Evolutionary conservation across 2,329 filamentous ascomycete species (phyloP), one percentile per base, ranked within the genome.

Genomic region (Gnomoniopsis smithogilvyi): DNA sequence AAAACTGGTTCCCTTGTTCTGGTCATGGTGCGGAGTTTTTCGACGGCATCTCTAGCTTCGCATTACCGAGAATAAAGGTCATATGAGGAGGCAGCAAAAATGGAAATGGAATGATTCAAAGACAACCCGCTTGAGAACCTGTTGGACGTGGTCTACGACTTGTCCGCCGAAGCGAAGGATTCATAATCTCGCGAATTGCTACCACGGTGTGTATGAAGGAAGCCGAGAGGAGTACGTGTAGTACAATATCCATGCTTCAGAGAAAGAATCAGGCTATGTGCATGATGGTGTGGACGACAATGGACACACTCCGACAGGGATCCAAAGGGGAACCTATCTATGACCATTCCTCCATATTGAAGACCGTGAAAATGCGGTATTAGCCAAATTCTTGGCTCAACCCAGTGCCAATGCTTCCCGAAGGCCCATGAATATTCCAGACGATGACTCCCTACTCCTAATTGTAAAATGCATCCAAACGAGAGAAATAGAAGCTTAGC

Each of bases 11-110:
- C 58, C 60, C 60, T 62, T 59, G 65, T 69, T 43, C 67, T 73
- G 69, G 73, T 74, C 69, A 70, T 70, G 73, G 70, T 73, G 73
- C 72, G 74, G 74, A 76, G 74, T 76, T 63, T 56, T 74, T 69
- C 67, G 72, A 72, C 74, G 73, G 71, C 70, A 71, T n/a, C n/a
- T 75, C 73, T 73, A 76, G 73, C 69, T 75, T 76, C 72, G 69
- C 69, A 70, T 68, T 70, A 73, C 70, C 70, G 68, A 69, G 67
- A 74, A 75, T 75, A 70, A 69, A 74, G 70, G 73, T 56, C 51
- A 54, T 45, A 43, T 50, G 46, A 56, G 56, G 57, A 60, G 57
- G 60, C 56, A 62, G 54, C 54, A 47, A 52, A 60, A 62, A 62
- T 60, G 52, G 58, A 54, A 60, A 62, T 49, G 50, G 48, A 43